Percentiles rank a stretch among this genome's conserved stretches.
Evolutionary conservation across 495 filamentous ascomycete genomes (phyloP).

Genomic region (Talaromyces wortmannii): DNA sequence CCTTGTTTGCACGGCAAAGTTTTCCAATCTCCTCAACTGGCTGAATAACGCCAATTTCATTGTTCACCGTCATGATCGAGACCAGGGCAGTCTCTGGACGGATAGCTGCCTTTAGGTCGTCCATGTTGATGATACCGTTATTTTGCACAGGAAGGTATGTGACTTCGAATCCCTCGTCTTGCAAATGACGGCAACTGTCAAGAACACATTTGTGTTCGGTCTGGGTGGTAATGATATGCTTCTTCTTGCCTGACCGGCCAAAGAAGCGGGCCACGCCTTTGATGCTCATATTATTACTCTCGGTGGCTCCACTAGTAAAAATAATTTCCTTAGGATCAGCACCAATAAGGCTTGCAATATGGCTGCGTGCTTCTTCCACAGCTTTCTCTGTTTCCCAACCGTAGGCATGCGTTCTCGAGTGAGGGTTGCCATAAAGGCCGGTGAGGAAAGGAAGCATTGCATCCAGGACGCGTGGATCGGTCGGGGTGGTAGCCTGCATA

Average conservation of each 20-base stretch:
- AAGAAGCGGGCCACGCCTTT: conserved; percentile 97
- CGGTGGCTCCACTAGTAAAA: conserved; percentile 95
- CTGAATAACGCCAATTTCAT: conserved; percentile 98
- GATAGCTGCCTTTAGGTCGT: conserved; percentile 84
- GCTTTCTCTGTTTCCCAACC: conserved; percentile 98
- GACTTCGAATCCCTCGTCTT: conserved; percentile 93
- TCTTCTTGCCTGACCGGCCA: conserved; percentile 88
- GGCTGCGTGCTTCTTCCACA: conserved; percentile 73
- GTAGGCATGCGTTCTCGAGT: conserved; percentile 96
- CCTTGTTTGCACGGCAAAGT: conserved; percentile 82
- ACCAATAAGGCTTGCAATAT: conserved; percentile 82
- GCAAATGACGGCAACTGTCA: conserved; percentile 91
- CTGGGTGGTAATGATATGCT: conserved; percentile 93
- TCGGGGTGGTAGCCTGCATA: conserved; percentile 97
- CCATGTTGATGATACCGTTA: conserved; percentile 77
- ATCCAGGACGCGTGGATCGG: conserved; percentile 89
- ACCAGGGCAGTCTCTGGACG: conserved; percentile 86
- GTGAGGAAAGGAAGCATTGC: conserved; percentile 95
- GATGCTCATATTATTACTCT: conserved; percentile 99
- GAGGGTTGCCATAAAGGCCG: conserved; percentile 92
- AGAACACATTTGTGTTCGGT: conserved; percentile 99
- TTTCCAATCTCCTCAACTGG: conserved; percentile 90
- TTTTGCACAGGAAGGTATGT: conserved; percentile 87
- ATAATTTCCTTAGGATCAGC: conserved; percentile 97
- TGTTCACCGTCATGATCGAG: conserved; percentile 98